Conservation (phyloP, 2,329 filamentous ascomycete species). For the Drechslera avenae region DNA sequence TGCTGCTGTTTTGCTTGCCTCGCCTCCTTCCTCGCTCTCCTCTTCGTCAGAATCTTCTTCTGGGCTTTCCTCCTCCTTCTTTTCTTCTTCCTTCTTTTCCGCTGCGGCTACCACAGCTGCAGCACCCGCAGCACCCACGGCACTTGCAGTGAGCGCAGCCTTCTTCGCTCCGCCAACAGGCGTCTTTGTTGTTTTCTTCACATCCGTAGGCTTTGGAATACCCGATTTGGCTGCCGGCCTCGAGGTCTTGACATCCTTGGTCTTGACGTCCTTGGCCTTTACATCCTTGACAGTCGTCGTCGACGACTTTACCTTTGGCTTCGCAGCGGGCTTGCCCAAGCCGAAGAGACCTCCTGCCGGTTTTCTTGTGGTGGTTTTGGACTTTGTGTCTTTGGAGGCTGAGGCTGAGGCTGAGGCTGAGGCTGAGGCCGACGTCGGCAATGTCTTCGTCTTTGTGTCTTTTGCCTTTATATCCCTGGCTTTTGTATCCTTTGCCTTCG, state of each 20-base stretch:
- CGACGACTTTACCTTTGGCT: constrained; percentile 11
- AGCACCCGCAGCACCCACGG: constrained; percentile 11
- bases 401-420: background rate
- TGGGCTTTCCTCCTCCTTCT: constrained; percentile 11
- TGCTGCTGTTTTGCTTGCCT: background rate
- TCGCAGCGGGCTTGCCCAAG: constrained; percentile 3
- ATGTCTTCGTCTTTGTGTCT: background rate
- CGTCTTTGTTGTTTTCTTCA: constrained; percentile 28
- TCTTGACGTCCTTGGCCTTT: constrained; percentile 1
- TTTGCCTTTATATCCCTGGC: constrained; percentile 4
- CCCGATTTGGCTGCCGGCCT: background rate
- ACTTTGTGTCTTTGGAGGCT: constrained; percentile 4
- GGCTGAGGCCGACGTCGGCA: background rate
- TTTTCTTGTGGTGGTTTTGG: constrained; percentile 8
- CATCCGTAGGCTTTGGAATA: constrained; percentile 23
- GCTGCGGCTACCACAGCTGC: background rate
- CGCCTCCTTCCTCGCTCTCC: constrained; percentile 11
- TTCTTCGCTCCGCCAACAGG: constrained; percentile 34
- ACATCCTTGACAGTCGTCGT: background rate
- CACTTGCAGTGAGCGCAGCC: constrained; percentile 28
- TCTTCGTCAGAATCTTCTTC: constrained; percentile 11
- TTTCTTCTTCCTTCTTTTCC: constrained; percentile 14
- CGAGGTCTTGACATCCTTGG: background rate
- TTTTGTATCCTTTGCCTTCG: background rate
- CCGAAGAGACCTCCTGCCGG: constrained; percentile 12